These are phyloP conservation scores for Adansonia rubrostipa DNA, from an alignment of 441 rosid species.

Conservation along the genomic window DNA sequence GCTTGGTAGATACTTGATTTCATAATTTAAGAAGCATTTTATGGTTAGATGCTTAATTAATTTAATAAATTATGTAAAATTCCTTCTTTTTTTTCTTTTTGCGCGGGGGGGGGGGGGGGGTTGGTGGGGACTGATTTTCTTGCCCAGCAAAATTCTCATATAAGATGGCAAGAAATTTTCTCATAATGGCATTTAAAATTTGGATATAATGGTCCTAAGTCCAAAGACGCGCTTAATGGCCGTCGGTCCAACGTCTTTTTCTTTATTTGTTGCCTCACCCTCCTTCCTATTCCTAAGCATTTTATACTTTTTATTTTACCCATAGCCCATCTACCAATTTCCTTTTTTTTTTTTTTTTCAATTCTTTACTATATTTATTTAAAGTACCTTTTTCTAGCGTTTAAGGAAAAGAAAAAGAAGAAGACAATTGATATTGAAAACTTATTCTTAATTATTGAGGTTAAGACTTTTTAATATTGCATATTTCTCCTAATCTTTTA, in stretches of 20 bases:
- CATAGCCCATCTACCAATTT: not conserved
- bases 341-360: no score
- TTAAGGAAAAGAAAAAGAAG: no score
- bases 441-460: no score
- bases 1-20: not conserved
- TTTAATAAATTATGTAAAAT: not conserved
- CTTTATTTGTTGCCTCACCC: not conserved
- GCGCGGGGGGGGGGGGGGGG: no score
- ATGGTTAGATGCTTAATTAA: not conserved
- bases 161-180: constrained; percentile 1
- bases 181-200: not conserved
- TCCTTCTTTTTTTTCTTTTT: not conserved
- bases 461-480: no score
- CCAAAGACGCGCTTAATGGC: not conserved
- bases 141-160: not conserved
- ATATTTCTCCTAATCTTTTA: no score
- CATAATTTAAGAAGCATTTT: not conserved
- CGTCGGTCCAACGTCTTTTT: not conserved
- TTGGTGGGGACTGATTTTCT: not conserved
- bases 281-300: not conserved
- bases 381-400: no score
- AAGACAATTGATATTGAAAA: no score
- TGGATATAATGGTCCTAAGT: no score
- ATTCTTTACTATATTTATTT: no score
- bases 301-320: not conserved